Percentiles rank a stretch among this genome's conserved stretches.
phyloP scores from a whole-genome alignment of 768 basidiomycete genomes.

The Suillus sp. region DNA sequence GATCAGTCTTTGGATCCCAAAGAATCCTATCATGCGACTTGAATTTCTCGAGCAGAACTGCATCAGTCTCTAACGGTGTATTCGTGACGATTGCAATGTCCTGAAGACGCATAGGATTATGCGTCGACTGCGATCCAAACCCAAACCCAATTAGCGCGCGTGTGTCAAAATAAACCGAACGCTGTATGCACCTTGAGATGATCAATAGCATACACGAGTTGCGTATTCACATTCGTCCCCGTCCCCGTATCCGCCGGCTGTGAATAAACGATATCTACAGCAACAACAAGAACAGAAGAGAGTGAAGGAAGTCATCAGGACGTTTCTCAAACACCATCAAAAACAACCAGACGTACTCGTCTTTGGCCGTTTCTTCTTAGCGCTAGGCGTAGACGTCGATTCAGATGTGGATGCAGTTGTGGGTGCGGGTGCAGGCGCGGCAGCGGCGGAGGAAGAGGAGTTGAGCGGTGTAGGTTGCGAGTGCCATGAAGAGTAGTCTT shows the following conservation, averaged over 20 bases:
- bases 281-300: conserved; percentile 35
- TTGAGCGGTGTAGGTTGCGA: conserved; percentile 52
- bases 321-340: conserved; percentile 2
- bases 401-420: conserved; percentile 38
- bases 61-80: conserved; percentile 75
- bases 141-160: background rate
- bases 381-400: background rate
- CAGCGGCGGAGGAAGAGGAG: conserved; percentile 19
- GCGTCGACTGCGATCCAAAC: conserved; percentile 39
- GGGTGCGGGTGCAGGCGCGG: conserved; percentile 29
- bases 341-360: conserved; percentile 48
- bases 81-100: conserved; percentile 83
- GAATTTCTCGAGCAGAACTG: conserved; percentile 76
- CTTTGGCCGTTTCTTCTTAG: conserved; percentile 61
- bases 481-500: conserved; percentile 78
- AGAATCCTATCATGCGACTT: conserved; percentile 76
- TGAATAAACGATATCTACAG: conserved; percentile 74
- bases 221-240: conserved; percentile 82
- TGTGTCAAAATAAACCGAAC: background rate
- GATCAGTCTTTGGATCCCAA: conserved; percentile 80
- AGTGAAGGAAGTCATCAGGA: conserved; percentile 17
- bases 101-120: conserved; percentile 82
- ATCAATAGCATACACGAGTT: conserved; percentile 82
- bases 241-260: conserved; percentile 87
- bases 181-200: conserved; percentile 63